Conservation (phyloP, 106 monocot species). For the Triglochin maritima region DNA sequence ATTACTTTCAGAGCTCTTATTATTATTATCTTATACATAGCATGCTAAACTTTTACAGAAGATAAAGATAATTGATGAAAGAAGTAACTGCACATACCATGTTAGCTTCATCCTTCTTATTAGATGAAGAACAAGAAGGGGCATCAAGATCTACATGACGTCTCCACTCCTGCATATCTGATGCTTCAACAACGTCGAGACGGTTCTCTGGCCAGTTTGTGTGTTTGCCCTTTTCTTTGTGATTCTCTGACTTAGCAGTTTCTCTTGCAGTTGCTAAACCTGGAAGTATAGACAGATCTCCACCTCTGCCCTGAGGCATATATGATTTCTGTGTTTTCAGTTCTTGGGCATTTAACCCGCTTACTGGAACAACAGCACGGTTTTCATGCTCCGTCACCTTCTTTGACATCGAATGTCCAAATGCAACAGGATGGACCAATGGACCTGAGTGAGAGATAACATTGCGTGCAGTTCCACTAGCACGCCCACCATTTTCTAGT, state of each 20-base stretch:
- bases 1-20: too few species aligned
- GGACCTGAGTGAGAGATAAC: slow-evolving; percentile 5
- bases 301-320: slow-evolving; percentile 9
- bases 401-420: slow-evolving; percentile 3
- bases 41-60: too few species aligned
- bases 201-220: slow-evolving; percentile 24
- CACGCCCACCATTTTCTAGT: slow-evolving; percentile 13
- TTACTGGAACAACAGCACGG: slow-evolving; percentile 11
- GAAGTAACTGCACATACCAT: too few species aligned
- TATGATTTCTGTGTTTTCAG: slow-evolving; percentile 21
- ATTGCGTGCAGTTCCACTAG: slow-evolving; percentile 5
- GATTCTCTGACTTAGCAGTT: slow-evolving; percentile 24
- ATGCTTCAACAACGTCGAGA: not conserved
- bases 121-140: slow-evolving; percentile 4
- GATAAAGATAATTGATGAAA: too few species aligned
- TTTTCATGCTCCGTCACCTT: slow-evolving; percentile 15
- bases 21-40: too few species aligned
- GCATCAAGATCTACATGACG: slow-evolving; percentile 1
- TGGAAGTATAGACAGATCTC: slow-evolving; percentile 7
- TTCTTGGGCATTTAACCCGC: slow-evolving; percentile 10
- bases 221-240: slow-evolving; percentile 14
- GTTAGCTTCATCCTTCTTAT: slow-evolving; percentile 13
- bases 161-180: slow-evolving; percentile 2
- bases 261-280: slow-evolving; percentile 7
- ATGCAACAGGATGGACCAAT: slow-evolving; percentile 5